Evolutionary conservation across 805 yeast genomes (phyloP), one percentile per base, ranked within the genome.

Genomic region (Wickerhamiella sergipiensis): DNA sequence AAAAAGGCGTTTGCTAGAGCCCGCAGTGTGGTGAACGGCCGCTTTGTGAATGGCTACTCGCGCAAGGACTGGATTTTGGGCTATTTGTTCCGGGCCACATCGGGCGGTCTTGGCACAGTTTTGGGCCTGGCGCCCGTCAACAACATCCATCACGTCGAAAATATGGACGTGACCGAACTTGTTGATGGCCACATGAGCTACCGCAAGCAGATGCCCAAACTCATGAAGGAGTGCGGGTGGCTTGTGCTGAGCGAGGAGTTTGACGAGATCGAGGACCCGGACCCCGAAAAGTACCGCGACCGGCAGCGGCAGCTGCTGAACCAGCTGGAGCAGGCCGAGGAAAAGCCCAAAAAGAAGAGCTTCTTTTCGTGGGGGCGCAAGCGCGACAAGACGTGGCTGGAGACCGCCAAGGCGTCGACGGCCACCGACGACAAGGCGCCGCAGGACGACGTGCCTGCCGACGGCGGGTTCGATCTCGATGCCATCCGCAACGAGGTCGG

Each of bases 161-260:
- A 90, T 65, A 74, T 83, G 55, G 94, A 92, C 62, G 86, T 95
- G 61, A 85, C 97, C 0, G 87, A 81, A 18, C 60, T 73, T 49
- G 95, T 90, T 3, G 88, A 84, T 53, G 98, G 98, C 1, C 98
- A 92, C 69, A 86, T 92, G 96, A 87, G 84, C n/a, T 92, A 92
- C 67, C 83, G 98, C 69, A 83, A 83, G 55, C 88, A 87, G 12
- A 87, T 92, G 76, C 99, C 99, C 1, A 79, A 78, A 58, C 72
- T 92, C 44, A 64, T 92, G 56, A 75, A 76, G 55, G 67, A 69
- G 48, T 59, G 85, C 42, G 89, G 85, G 3, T 83, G 94, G 80
- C 83, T 85, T 50, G 87, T 92, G 4, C 64, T 88, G 43, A 78
- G 83, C 55, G 98, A 92, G 53, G 95, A 89, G 64, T 92, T 92